A percentile compares a stretch with the other conserved stretches of the same genome.
phyloP scores from a whole-genome alignment of 1,139 yeast species.

The Candida sojae region DNA sequence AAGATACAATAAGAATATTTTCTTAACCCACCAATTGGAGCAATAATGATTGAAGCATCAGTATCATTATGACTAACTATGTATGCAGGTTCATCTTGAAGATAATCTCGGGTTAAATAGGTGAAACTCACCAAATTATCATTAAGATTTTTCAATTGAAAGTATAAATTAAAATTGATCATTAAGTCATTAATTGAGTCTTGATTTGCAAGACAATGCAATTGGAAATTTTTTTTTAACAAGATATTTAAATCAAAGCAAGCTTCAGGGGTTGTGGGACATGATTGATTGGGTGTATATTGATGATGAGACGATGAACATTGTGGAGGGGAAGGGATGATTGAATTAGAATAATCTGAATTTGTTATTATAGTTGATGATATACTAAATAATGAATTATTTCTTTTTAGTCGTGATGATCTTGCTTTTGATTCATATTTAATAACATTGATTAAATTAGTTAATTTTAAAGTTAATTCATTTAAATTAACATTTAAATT shows the following conservation, averaged over 20 bases:
- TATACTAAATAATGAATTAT: constrained; percentile 15
- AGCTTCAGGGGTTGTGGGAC: constrained; percentile 15
- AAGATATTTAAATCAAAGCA: constrained; percentile 34
- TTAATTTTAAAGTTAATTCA: constrained; percentile 62
- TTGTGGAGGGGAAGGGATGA: constrained; percentile 4
- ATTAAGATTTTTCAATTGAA: constrained; percentile 27
- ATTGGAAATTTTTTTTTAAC: constrained; percentile 40
- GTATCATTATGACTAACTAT: constrained; percentile 32
- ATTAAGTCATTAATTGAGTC: constrained; percentile 38
- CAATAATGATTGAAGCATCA: constrained; percentile 30
- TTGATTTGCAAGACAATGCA: constrained; percentile 38
- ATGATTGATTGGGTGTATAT: background rate
- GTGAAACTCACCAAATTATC: constrained; percentile 17
- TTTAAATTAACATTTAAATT: constrained; percentile 54
- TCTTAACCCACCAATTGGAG: constrained; percentile 45
- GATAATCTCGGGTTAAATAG: constrained; percentile 22
- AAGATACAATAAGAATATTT: constrained; percentile 42
- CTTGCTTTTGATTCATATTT: constrained; percentile 18
- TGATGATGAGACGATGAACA: constrained; percentile 8
- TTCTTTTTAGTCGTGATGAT: constrained; percentile 7
- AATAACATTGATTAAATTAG: constrained; percentile 32
- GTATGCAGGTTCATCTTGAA: constrained; percentile 33
- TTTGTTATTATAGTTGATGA: constrained; percentile 13
- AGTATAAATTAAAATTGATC: constrained; percentile 37
- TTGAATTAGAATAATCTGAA: constrained; percentile 15